These are phyloP conservation scores for Podila minutissima DNA, from an alignment of 192 early-diverging fungal genomes.

Conservation along the genomic window DNA sequence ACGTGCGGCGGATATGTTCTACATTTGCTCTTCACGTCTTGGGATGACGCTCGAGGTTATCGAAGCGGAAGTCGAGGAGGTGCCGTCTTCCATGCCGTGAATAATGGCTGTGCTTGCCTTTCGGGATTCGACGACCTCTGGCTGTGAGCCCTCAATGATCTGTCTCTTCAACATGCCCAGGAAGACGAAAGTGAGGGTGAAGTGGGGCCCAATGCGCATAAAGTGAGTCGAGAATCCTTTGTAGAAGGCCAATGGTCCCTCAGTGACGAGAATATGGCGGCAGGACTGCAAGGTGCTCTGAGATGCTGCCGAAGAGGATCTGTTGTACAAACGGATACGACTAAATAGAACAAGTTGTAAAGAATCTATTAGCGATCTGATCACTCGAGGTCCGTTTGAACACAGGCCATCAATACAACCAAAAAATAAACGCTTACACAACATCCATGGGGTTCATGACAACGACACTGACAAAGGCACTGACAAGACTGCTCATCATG, in stretches of 20 bases:
- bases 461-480: slow-evolving; percentile 66
- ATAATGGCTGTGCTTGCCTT: slow-evolving; percentile 4
- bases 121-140: neutral
- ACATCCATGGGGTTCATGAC: slow-evolving; percentile 62
- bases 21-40: slow-evolving; percentile 42
- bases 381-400: too few relatives aligned
- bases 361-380: too few relatives aligned
- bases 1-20: neutral
- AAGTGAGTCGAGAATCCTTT: slow-evolving; percentile 79
- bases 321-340: slow-evolving; percentile 80
- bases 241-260: slow-evolving; percentile 74
- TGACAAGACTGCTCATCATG: slow-evolving; percentile 70
- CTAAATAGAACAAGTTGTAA: slow-evolving; percentile 54
- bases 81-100: slow-evolving; percentile 34
- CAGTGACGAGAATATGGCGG: slow-evolving; percentile 61
- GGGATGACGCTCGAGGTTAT: slow-evolving; percentile 36
- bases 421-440: slow-evolving; percentile 39
- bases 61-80: slow-evolving; percentile 15
- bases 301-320: slow-evolving; percentile 70
- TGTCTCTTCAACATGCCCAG: slow-evolving; percentile 64
- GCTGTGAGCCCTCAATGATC: slow-evolving; percentile 35
- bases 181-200: slow-evolving; percentile 81
- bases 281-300: slow-evolving; percentile 60
- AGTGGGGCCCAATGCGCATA: slow-evolving; percentile 82
- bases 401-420: neutral